phyloP scores from a whole-genome alignment of 1,139 yeast species.

The Pichia sp. region DNA sequence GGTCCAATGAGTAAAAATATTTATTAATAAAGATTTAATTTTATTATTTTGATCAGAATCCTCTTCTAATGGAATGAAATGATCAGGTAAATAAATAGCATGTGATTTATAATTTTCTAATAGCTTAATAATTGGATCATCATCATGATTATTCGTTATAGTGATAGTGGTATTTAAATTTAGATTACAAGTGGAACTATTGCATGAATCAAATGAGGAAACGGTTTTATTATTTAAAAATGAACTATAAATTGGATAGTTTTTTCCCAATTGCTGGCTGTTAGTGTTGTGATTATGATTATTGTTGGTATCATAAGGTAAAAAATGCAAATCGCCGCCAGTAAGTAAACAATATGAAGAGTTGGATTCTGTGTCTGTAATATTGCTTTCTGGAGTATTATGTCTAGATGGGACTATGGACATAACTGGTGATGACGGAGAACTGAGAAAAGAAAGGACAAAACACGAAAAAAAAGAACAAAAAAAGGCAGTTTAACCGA shows the following conservation, averaged over 20 bases:
- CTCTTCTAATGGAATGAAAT: slow-evolving; percentile 23
- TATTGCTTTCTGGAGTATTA: not conserved
- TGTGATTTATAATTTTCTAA: slow-evolving; percentile 27
- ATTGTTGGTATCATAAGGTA: slow-evolving; percentile 19
- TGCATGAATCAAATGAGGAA: slow-evolving; percentile 15
- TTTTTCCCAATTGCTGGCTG: too few species aligned
- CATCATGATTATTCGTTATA: not conserved
- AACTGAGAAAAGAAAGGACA: not conserved
- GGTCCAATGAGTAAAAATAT: slow-evolving; percentile 29
- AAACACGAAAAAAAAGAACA: not conserved
- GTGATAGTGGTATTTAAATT: not conserved
- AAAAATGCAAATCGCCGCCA: slow-evolving; percentile 27
- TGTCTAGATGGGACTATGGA: not conserved
- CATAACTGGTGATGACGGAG: too few species aligned
- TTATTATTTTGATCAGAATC: slow-evolving; percentile 16
- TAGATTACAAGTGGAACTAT: not conserved
- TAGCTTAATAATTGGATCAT: slow-evolving; percentile 16
- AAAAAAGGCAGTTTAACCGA: too few species aligned
- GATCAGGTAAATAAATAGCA: slow-evolving; percentile 29
- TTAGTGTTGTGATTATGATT: not conserved
- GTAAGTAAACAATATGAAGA: slow-evolving; percentile 28
- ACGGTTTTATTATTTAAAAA: slow-evolving; percentile 19
- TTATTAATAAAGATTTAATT: slow-evolving; percentile 20
- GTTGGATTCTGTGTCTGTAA: slow-evolving; percentile 10
- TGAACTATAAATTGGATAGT: slow-evolving; percentile 12